Conservation (phyloP, 2,329 filamentous ascomycete species). For the Alternaria sp. region DNA sequence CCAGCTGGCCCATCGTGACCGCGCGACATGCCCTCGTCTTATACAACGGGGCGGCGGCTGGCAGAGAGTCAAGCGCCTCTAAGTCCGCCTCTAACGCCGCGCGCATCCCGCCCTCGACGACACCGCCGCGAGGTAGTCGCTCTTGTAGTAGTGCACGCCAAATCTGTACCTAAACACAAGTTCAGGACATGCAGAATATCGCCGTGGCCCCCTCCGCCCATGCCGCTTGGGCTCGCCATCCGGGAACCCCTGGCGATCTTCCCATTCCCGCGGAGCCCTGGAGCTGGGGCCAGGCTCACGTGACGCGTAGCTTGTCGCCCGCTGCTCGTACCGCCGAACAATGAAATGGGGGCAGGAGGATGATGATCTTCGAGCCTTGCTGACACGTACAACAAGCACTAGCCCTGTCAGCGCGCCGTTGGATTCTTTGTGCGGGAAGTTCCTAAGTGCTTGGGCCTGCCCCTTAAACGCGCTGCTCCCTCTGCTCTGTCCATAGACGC, state of each 20-base stretch:
- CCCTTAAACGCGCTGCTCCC: conserved; percentile 22
- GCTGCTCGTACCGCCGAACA: conserved; percentile 15
- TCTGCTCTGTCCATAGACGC: conserved; percentile 9
- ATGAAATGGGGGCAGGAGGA: conserved; percentile 10
- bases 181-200: conserved; percentile 1
- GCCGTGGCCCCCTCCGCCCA: neutral
- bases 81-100: neutral
- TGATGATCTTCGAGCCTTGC: conserved; percentile 22
- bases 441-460: conserved; percentile 12
- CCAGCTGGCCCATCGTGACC: neutral
- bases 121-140: neutral
- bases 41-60: neutral
- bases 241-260: conserved; percentile 21
- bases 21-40: neutral
- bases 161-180: neutral
- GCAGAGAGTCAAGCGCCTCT: neutral
- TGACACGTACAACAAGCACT: conserved; percentile 30
- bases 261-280: conserved; percentile 9
- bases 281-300: conserved; percentile 13
- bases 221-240: conserved; percentile 3
- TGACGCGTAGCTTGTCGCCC: conserved; percentile 1
- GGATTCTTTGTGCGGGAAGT: conserved; percentile 1
- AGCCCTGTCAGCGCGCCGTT: conserved; percentile 16
- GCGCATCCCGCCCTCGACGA: neutral
- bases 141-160: neutral